These are phyloP conservation scores for Suillus occidentalis DNA, from an alignment of 768 basidiomycete species.

Conservation along the genomic window DNA sequence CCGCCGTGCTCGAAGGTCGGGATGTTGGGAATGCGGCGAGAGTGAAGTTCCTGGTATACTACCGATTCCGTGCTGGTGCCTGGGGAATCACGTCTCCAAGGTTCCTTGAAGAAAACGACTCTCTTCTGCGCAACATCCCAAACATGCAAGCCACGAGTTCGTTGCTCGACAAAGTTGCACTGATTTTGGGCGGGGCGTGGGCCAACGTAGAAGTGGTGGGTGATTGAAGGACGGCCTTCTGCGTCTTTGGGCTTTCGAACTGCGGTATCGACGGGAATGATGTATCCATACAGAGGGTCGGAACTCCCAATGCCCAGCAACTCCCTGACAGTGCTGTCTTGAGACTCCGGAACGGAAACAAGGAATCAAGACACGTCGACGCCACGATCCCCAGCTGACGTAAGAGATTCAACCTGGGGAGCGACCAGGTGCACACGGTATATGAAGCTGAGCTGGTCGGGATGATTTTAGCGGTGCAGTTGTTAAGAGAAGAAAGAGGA, in stretches of 20 bases:
- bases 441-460: too few relatives aligned
- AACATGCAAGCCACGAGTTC: not conserved
- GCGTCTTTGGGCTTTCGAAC: not conserved
- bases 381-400: constrained; percentile 16
- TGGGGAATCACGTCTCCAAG: constrained; percentile 23
- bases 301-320: not conserved
- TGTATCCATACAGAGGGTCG: too few relatives aligned
- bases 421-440: too few relatives aligned
- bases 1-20: constrained; percentile 29
- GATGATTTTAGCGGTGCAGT: too few relatives aligned
- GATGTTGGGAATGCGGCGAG: constrained; percentile 21
- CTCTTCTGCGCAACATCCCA: not conserved
- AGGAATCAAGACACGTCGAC: constrained; percentile 23
- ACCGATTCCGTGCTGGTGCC: constrained; percentile 20
- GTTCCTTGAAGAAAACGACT: constrained; percentile 33
- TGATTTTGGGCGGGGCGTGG: not conserved
- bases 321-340: constrained; percentile 4
- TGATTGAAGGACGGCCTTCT: not conserved
- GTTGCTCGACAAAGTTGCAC: not conserved
- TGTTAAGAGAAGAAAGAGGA: too few relatives aligned
- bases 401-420: too few relatives aligned
- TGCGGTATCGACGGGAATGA: not conserved
- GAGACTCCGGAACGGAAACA: constrained; percentile 11
- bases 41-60: constrained; percentile 20
- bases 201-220: not conserved